Percentiles rank a stretch among this genome's conserved stretches.
phyloP scores from a whole-genome alignment of 768 basidiomycete species.

The Mycena maculata region DNA sequence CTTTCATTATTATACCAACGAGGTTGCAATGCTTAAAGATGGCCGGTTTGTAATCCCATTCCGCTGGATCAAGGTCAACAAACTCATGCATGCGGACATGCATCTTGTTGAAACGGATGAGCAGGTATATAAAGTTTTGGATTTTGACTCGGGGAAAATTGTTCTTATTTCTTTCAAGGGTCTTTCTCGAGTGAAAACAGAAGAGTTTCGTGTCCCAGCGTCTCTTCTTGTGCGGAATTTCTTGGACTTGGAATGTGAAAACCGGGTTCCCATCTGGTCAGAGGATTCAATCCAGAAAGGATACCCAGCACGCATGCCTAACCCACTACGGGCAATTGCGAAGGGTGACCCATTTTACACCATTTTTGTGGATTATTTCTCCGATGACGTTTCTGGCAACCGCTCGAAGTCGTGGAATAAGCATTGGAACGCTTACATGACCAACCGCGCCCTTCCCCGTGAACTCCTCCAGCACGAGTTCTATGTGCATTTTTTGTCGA shows the following conservation, averaged over 20 bases:
- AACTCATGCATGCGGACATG: conserved; percentile 22
- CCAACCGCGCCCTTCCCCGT: conserved; percentile 36
- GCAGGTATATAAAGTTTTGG: not conserved
- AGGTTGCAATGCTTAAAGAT: conserved; percentile 29
- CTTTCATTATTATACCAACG: conserved; percentile 36
- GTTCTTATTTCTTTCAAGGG: conserved; percentile 3
- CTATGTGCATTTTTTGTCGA: conserved; percentile 39
- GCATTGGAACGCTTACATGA: conserved; percentile 41
- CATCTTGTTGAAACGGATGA: conserved; percentile 8
- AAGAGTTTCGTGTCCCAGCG: conserved; percentile 5
- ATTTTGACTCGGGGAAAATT: not conserved
- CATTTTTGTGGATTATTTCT: conserved; percentile 20
- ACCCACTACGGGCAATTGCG: conserved; percentile 16
- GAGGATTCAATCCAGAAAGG: not conserved
- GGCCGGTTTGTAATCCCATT: conserved; percentile 34
- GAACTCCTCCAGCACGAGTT: conserved; percentile 41
- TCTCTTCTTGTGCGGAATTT: conserved; percentile 14
- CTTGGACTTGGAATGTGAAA: conserved; percentile 4
- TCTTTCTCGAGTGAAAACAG: not conserved
- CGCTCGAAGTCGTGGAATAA: conserved; percentile 45
- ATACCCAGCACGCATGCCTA: conserved; percentile 21
- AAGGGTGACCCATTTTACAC: conserved; percentile 7
- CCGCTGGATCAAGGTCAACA: conserved; percentile 31
- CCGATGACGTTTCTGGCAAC: conserved; percentile 47
- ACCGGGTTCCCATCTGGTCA: conserved; percentile 11